Evolutionary conservation across 192 early-diverging fungal genomes (phyloP).

Genomic region (Coemansia sp.): DNA sequence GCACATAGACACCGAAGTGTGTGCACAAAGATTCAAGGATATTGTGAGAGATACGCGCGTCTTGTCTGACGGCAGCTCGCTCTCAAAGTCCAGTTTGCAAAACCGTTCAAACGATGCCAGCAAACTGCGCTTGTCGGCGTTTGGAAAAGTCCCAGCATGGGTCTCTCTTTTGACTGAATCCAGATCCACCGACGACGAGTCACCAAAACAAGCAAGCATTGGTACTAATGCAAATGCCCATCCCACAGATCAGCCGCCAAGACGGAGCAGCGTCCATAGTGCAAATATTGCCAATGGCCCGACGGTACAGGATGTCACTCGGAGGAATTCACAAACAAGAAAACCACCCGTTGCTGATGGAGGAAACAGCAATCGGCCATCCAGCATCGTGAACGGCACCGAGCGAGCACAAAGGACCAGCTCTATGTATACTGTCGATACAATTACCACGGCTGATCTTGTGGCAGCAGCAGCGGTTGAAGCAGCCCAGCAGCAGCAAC

Average conservation of each 20-base stretch:
- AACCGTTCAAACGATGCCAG: neutral
- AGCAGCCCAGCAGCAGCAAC: neutral
- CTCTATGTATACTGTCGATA: neutral
- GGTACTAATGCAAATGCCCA: neutral
- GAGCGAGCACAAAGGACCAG: neutral
- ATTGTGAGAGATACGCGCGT: constrained; percentile 17
- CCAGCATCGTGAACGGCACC: neutral
- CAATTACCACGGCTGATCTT: neutral
- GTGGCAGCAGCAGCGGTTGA: neutral
- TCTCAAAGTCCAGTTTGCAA: neutral
- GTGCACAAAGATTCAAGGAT: constrained; percentile 18
- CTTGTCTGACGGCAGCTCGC: constrained; percentile 6
- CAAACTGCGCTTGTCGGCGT: constrained; percentile 23
- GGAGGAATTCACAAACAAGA: neutral
- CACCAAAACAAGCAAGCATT: neutral
- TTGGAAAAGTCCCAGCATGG: constrained; percentile 26
- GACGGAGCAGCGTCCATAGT: neutral
- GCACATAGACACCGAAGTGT: constrained; percentile 30
- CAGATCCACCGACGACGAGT: neutral
- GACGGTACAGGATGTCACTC: neutral
- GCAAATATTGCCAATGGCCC: neutral
- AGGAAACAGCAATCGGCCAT: neutral
- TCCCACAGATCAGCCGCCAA: neutral
- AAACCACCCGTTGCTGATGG: neutral
- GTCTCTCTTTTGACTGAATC: constrained; percentile 14